phyloP scores from a whole-genome alignment of 2,329 filamentous ascomycete species.

The Diaporthe sp. region DNA sequence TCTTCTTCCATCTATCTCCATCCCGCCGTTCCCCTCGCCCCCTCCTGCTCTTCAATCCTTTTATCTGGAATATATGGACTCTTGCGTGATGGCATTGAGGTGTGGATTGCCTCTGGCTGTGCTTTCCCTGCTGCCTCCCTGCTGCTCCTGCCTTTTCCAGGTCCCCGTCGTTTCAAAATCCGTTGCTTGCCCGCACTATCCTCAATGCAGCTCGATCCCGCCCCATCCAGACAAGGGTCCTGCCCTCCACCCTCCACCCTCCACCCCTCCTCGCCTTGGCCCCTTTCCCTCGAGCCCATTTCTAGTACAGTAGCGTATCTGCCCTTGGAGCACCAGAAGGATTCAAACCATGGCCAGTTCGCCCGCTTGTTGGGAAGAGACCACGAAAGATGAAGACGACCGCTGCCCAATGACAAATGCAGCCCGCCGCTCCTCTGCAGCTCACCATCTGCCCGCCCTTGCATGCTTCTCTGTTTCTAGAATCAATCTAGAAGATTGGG shows the following conservation, averaged over 20 bases:
- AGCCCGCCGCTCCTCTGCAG: slow-evolving; percentile 15
- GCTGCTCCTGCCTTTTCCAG: slow-evolving; percentile 26
- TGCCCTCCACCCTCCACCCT: not conserved
- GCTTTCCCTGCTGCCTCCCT: not conserved
- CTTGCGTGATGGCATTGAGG: slow-evolving; percentile 21
- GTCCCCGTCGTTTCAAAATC: slow-evolving; percentile 30
- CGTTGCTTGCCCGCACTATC: slow-evolving; percentile 10
- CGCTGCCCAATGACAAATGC: slow-evolving; percentile 21
- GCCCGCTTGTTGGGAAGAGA: not conserved
- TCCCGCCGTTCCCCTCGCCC: not conserved
- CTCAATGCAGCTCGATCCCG: slow-evolving; percentile 31
- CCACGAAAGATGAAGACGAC: not conserved
- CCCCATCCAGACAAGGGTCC: slow-evolving; percentile 14
- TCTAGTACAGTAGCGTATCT: too few relatives aligned
- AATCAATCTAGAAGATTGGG: slow-evolving; percentile 34
- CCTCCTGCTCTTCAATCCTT: not conserved
- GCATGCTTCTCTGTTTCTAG: slow-evolving; percentile 27
- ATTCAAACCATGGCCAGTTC: not conserved
- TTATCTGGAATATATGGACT: slow-evolving; percentile 24
- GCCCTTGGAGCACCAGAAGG: slow-evolving; percentile 1
- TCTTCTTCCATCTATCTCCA: slow-evolving; percentile 7
- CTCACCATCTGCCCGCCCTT: slow-evolving; percentile 18
- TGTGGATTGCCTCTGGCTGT: slow-evolving; percentile 4
- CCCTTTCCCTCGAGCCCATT: slow-evolving; percentile 3
- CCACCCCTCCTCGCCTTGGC: too few relatives aligned